Evolutionary conservation across 306 rosid species (phyloP), one percentile per base, ranked within the genome.

Genomic region (Rubus parviflorus): DNA sequence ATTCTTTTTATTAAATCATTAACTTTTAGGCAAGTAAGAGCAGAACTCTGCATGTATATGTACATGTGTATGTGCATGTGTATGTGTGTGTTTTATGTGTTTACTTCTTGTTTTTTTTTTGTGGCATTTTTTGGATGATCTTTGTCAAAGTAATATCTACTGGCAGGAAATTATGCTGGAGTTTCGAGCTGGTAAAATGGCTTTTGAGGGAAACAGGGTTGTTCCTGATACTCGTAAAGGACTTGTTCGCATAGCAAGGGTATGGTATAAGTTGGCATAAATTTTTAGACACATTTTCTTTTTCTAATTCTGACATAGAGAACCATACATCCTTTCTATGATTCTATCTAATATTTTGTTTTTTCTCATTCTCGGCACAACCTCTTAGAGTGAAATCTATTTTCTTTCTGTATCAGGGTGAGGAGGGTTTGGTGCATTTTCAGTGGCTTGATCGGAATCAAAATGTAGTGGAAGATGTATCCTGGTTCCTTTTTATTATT

Each of bases 171-270:
- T 86, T 64, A 68, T 92, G 88, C 72, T 92, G 76, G 98, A 94
- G 85, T 90, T 94, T 77, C 93, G 97, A 75, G 98, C 97, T 62
- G 98, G 98, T 72, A 94, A 94, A 87, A 92, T 94, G 98, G 3
- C 53, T 75, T 84, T 87, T 19, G 90, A 89, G 75, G 97, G 95
- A 20, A 90, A 79, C 81, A 88, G 48, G 77, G 98, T 92, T 68
- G 83, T 81, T 25, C 97, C 98, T 6, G 97, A 94, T 81, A 67
- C 91, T 25, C 90, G 93, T 5, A 94, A 88, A 87, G 98, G 98
- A 46, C 95, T 92, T 75, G 72, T 94, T 90, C 97, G 97, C 60
- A 83, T 94, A 77, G 95, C 86, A 79, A 89, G 88, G 98, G 97
- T 94, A 82, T 81, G 78, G 11, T 73, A 15, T 11, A 62, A 62